A percentile compares a stretch with the other conserved stretches of the same genome.
These are phyloP conservation scores for Arthrobotrys iridis DNA, from an alignment of 2,329 filamentous ascomycete genomes.

Conservation along the genomic window DNA sequence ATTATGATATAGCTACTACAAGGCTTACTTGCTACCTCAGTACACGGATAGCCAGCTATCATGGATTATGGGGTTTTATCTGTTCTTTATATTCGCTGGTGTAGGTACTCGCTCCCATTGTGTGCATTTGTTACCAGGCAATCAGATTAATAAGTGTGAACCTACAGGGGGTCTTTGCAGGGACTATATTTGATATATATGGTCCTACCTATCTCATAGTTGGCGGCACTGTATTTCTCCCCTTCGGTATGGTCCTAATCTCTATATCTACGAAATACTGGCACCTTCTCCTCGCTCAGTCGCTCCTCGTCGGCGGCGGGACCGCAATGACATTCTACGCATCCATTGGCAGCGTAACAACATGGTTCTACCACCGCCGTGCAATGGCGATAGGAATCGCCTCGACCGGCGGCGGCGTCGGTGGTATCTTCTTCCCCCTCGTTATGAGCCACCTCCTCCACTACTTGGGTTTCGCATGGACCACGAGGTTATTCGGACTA, in stretches of 20 bases:
- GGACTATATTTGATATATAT: conserved; percentile 51
- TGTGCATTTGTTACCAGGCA: neutral
- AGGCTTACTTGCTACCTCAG: conserved; percentile 44
- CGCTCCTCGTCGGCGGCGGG: conserved; percentile 37
- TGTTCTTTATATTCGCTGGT: conserved; percentile 48
- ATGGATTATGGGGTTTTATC: conserved; percentile 48
- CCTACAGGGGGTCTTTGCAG: conserved; percentile 32
- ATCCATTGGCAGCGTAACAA: conserved; percentile 46
- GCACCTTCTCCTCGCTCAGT: conserved; percentile 44
- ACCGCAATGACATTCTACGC: conserved; percentile 52
- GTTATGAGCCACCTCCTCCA: conserved; percentile 37
- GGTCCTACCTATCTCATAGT: conserved; percentile 40
- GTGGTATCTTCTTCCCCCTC: conserved; percentile 48
- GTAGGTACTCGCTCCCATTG: conserved; percentile 16
- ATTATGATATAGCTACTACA: conserved; percentile 31
- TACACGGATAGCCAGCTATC: conserved; percentile 52
- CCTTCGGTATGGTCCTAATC: conserved; percentile 39
- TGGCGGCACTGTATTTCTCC: conserved; percentile 39
- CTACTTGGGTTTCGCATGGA: conserved; percentile 41
- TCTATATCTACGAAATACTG: conserved; percentile 50
- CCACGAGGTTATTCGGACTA: conserved; percentile 39
- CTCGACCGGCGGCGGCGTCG: conserved; percentile 42
- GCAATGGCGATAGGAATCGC: conserved; percentile 52
- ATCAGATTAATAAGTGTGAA: neutral
- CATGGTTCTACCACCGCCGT: conserved; percentile 51